phyloP scores from a whole-genome alignment of 176 grass and related monocot genomes.

The Guadua angustifolia region DNA sequence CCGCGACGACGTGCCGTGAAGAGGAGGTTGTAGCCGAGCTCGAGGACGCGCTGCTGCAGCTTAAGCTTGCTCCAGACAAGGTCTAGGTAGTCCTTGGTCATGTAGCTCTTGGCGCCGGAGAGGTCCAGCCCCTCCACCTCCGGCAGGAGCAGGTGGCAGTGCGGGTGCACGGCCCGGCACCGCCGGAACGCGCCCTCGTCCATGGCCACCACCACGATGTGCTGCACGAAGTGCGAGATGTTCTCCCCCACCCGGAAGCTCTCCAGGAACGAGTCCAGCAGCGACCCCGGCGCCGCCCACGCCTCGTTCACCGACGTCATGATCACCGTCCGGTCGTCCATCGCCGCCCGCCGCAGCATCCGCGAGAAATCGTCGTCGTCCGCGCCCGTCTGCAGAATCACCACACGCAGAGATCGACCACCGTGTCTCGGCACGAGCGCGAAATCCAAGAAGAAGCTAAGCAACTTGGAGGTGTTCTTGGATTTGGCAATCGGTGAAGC shows the following conservation, averaged over 20 bases:
- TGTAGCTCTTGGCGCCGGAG: conserved; percentile 52
- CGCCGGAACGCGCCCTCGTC: conserved; percentile 49
- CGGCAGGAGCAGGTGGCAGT: conserved; percentile 65
- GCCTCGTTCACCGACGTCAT: conserved; percentile 68
- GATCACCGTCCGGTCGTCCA: conserved; percentile 67
- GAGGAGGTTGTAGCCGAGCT: conserved; percentile 75
- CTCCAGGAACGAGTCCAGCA: conserved; percentile 75
- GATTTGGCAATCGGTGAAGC: neutral
- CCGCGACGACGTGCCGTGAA: conserved; percentile 57
- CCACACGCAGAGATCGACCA: neutral
- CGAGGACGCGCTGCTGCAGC: conserved; percentile 60
- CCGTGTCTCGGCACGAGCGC: neutral
- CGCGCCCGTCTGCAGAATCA: conserved; percentile 5
- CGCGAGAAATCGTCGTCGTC: conserved; percentile 40
- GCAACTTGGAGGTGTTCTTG: neutral
- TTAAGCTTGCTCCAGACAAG: conserved; percentile 67
- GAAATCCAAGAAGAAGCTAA: neutral
- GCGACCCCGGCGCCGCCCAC: conserved; percentile 60
- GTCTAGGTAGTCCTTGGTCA: conserved; percentile 72
- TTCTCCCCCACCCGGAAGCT: conserved; percentile 62
- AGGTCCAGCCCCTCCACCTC: conserved; percentile 39
- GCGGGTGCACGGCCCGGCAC: conserved; percentile 58
- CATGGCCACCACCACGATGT: conserved; percentile 65
- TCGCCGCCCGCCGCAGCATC: conserved; percentile 51
- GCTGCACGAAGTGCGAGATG: conserved; percentile 50